A percentile compares a stretch with the other conserved stretches of the same genome.
Evolutionary conservation across 1,284 basidiomycete genomes (phyloP).

Genomic region (Tylopilus sp.): DNA sequence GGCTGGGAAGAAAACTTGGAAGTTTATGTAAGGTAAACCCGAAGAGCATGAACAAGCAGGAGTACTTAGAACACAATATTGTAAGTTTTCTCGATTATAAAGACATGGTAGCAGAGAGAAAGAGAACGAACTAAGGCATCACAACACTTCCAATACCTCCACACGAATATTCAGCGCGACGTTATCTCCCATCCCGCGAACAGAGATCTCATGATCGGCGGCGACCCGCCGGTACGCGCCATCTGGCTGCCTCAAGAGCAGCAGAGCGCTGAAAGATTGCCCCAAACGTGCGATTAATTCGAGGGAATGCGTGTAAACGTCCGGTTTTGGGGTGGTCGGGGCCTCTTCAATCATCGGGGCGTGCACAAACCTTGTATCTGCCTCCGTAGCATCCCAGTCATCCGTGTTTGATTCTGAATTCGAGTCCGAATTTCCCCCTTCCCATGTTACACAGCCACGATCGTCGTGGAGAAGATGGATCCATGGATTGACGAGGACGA

Average conservation of each 20-base stretch:
- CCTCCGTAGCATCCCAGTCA: too few relatives aligned
- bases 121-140: too few relatives aligned
- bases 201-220: not conserved
- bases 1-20: too few relatives aligned
- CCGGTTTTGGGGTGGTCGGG: not conserved
- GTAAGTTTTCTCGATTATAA: too few relatives aligned
- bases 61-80: too few relatives aligned
- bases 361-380: not conserved
- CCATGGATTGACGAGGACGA: conserved; percentile 5
- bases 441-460: not conserved
- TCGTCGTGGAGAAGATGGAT: not conserved
- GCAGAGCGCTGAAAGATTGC: not conserved
- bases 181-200: not conserved
- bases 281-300: not conserved
- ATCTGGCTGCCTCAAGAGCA: conserved; percentile 5
- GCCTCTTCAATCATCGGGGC: conserved; percentile 1
- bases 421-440: not conserved
- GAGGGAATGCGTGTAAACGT: not conserved
- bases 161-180: conserved; percentile 2
- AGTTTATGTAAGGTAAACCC: too few relatives aligned
- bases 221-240: conserved; percentile 5
- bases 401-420: not conserved
- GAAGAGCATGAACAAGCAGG: too few relatives aligned
- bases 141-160: too few relatives aligned
- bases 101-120: too few relatives aligned